Percentiles rank a stretch among this genome's conserved stretches.
phyloP scores from a whole-genome alignment of 208 protist species.

The Herpetomonas tarakana region DNA sequence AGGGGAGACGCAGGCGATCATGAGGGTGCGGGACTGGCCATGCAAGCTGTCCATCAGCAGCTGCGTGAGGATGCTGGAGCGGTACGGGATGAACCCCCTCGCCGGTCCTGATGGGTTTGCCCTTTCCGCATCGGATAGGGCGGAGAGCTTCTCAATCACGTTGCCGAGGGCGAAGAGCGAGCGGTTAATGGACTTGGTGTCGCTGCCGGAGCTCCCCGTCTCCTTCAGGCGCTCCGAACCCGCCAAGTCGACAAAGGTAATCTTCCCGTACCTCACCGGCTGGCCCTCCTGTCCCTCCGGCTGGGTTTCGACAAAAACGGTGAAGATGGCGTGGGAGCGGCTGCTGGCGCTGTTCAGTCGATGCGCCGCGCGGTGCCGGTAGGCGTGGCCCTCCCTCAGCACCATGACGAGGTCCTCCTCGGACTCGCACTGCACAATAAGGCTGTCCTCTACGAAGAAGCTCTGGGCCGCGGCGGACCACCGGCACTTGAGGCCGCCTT shows the following conservation, averaged over 20 bases:
- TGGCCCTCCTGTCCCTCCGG: not conserved
- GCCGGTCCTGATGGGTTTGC: not conserved
- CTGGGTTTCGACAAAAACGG: constrained; percentile 61
- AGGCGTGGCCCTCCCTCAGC: constrained; percentile 76
- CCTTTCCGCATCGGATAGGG: not conserved
- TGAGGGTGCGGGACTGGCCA: constrained; percentile 61
- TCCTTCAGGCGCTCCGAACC: constrained; percentile 91
- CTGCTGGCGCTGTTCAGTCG: constrained; percentile 86
- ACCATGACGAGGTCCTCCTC: constrained; percentile 77
- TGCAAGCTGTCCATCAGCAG: constrained; percentile 86
- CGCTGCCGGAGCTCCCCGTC: constrained; percentile 62
- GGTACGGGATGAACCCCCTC: constrained; percentile 76
- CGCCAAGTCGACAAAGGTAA: constrained; percentile 93
- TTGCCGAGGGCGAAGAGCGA: constrained; percentile 89
- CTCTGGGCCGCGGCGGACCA: constrained; percentile 60
- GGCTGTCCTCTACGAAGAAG: constrained; percentile 85
- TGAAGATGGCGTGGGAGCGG: constrained; percentile 91
- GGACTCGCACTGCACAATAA: constrained; percentile 74
- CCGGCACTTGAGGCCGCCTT: constrained; percentile 51
- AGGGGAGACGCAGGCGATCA: constrained; percentile 86
- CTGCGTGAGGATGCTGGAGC: constrained; percentile 81
- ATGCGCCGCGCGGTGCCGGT: constrained; percentile 71
- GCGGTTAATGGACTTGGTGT: constrained; percentile 90
- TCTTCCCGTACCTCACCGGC: constrained; percentile 48
- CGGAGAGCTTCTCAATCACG: constrained; percentile 81